A percentile compares a stretch with the other conserved stretches of the same genome.
phyloP scores from a whole-genome alignment of 2,329 filamentous ascomycete species.

The Diaporthe velutina region DNA sequence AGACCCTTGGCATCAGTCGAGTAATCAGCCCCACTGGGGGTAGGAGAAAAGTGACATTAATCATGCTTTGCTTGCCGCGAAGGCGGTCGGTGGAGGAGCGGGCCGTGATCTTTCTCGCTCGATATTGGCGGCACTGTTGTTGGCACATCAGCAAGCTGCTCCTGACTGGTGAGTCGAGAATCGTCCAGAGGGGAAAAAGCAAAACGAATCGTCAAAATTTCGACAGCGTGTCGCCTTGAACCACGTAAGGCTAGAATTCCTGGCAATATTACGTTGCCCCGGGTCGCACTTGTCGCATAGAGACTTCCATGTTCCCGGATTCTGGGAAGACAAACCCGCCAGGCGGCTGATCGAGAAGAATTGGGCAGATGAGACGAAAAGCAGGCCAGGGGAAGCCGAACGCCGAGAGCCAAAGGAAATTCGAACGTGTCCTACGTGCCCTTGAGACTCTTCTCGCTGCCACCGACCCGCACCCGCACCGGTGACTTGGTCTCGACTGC shows the following conservation, averaged over 20 bases:
- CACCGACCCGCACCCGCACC: conserved; percentile 52
- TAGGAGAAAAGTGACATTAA: neutral
- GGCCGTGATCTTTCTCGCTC: conserved; percentile 34
- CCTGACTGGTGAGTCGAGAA: neutral
- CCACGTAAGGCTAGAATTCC: no score
- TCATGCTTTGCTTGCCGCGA: conserved; percentile 37
- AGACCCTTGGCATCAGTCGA: neutral
- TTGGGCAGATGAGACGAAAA: neutral
- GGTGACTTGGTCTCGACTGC: conserved; percentile 76
- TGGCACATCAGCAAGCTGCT: conserved; percentile 31
- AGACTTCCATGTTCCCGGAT: neutral
- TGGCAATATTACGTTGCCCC: neutral
- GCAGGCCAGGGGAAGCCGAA: neutral
- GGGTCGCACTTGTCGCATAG: neutral
- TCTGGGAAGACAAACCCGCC: neutral
- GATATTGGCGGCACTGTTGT: conserved; percentile 24
- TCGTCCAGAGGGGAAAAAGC: neutral
- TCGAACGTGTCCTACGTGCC: conserved; percentile 41
- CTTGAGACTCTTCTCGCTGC: conserved; percentile 45
- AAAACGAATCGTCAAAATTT: neutral
- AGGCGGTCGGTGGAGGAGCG: conserved; percentile 20
- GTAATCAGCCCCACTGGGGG: no score
- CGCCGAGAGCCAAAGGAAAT: conserved; percentile 8
- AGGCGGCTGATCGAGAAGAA: neutral
- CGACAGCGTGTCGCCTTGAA: neutral